These are phyloP conservation scores for Akanthomyces lecanii DNA, from an alignment of 2,329 filamentous ascomycete species.

Conservation along the genomic window DNA sequence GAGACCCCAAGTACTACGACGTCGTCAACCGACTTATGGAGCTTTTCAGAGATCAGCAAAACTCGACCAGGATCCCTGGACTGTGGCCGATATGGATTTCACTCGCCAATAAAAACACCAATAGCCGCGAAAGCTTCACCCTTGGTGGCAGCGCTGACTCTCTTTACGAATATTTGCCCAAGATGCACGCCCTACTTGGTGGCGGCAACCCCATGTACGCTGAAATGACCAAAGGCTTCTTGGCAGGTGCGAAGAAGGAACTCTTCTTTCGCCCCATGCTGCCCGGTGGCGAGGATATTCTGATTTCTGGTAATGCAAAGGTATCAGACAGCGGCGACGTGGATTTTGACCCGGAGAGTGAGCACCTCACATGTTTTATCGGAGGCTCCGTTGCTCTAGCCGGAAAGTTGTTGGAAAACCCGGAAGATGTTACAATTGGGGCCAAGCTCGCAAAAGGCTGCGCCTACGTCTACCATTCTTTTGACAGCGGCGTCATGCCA, in stretches of 20 bases:
- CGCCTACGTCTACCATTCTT: slow-evolving; percentile 46
- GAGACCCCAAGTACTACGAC: slow-evolving; percentile 69
- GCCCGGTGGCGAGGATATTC: slow-evolving; percentile 47
- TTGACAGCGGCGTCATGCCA: slow-evolving; percentile 49
- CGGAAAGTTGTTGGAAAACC: slow-evolving; percentile 38
- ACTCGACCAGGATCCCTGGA: slow-evolving; percentile 62
- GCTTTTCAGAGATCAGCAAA: slow-evolving; percentile 61
- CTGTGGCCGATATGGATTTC: slow-evolving; percentile 68
- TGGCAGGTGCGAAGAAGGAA: slow-evolving; percentile 50
- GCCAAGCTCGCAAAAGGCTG: slow-evolving; percentile 47
- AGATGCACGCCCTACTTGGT: slow-evolving; percentile 51
- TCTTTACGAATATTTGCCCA: slow-evolving; percentile 38
- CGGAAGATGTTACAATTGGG: slow-evolving; percentile 41
- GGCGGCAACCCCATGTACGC: slow-evolving; percentile 50
- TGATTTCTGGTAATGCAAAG: slow-evolving; percentile 45
- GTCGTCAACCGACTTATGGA: slow-evolving; percentile 65
- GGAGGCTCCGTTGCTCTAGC: slow-evolving; percentile 49
- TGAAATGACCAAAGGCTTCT: slow-evolving; percentile 48
- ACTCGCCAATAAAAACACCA: slow-evolving; percentile 46
- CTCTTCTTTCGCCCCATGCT: slow-evolving; percentile 60
- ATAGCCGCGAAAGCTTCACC: slow-evolving; percentile 27
- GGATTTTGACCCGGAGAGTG: slow-evolving; percentile 30
- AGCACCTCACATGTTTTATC: slow-evolving; percentile 48
- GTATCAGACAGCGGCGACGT: slow-evolving; percentile 22
- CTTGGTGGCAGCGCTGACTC: slow-evolving; percentile 41